Evolutionary conservation across 495 filamentous ascomycete species (phyloP), one percentile per base, ranked within the genome.

Genomic region (Ascobolus immersus): DNA sequence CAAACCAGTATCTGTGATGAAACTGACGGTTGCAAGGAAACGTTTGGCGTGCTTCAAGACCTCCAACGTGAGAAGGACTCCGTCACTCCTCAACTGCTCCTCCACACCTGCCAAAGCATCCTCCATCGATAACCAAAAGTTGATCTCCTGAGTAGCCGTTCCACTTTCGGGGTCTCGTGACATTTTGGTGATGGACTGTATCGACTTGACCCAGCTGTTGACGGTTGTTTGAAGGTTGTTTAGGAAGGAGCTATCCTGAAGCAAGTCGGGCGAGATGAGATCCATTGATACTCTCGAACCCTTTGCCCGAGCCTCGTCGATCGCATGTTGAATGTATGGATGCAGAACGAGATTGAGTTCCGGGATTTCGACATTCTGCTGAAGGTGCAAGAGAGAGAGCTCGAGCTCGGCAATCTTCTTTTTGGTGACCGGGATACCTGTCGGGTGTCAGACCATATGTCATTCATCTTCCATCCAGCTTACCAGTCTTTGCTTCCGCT

Each of bases 121-220:
- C 49, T 99, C 86, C 72, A 94, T 89, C 1, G 78, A 79, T 25
- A 94, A 54, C 86, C 86, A 99, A 44, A 93, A 99, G 47, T 92
- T 92, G 45, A 94, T 90, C 50, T 99, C 86, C 50, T 93, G 89
- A 13, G 73, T 78, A 8, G 86, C 89, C 21, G 78, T 86, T 5
- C 80, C 79, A 28, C 75, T 80, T 20, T 73, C 69, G 4, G 78
- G 72, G 44, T 94, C 86, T 41, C 80, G 65, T 21, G 79, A 75
- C 60, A 89, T 75, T 55, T 81, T 86, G 10, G 86, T 94, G 47
- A 93, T 82, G n/a, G 74, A 72, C 53, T 90, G 81, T 39, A 99
- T 94, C 7, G 82, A 90, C 56, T 90, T 80, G 53, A 93, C 93
- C 86, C 86, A 99, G 41, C 70, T 67, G 56, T 91, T 94, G 30